phyloP scores from a whole-genome alignment of 2,329 filamentous ascomycete species.

The Claviceps quebecensis region DNA sequence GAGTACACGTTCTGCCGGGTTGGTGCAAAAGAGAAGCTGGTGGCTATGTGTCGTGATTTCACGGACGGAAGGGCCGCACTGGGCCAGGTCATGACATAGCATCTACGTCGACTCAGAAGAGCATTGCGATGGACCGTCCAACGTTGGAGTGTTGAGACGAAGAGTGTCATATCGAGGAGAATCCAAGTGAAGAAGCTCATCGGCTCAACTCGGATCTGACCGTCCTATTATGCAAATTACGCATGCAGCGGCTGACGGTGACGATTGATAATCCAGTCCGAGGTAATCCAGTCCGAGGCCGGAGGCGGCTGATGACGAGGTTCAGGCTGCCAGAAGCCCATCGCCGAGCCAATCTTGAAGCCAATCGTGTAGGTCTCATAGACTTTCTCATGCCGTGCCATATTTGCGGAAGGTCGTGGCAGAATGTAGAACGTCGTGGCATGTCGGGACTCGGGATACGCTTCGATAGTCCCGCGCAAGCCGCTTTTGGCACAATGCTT shows the following conservation, averaged over 20 bases:
- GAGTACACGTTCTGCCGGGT: no score
- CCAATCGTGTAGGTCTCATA: no score
- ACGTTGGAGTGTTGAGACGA: neutral
- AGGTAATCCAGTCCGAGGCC: neutral
- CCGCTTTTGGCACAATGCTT: no score
- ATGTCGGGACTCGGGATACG: neutral
- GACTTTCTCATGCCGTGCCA: neutral
- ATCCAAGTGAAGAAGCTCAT: no score
- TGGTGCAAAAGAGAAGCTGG: no score
- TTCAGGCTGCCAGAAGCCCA: no score
- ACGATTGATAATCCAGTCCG: neutral
- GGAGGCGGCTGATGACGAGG: neutral
- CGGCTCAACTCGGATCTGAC: neutral
- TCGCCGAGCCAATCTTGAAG: no score
- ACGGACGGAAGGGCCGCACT: neutral
- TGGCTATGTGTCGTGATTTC: no score
- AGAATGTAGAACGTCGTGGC: neutral
- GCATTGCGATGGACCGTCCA: no score
- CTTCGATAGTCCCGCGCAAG: no score
- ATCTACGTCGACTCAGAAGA: neutral
- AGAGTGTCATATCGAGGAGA: neutral
- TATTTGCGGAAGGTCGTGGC: no score
- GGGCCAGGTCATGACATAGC: neutral
- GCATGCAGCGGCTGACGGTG: neutral
- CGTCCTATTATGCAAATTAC: neutral